A percentile compares a stretch with the other conserved stretches of the same genome.
Evolutionary conservation across 108 stramenopile species (phyloP).

Genomic region (Phaeodactylum tricornutum): DNA sequence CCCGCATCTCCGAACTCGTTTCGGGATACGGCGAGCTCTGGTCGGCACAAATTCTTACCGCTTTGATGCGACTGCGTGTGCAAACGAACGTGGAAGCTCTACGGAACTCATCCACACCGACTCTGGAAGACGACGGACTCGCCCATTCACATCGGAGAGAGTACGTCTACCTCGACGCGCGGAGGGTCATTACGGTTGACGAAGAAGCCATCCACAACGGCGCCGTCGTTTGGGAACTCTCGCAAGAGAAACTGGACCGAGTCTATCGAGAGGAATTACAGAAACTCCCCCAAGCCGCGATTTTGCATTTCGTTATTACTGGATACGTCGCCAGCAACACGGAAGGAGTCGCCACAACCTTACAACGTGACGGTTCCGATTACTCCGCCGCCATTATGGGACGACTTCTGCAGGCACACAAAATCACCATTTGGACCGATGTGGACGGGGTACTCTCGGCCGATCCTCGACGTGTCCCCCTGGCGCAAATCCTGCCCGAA

Average conservation of each 20-base stretch:
- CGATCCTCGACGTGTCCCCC: slow-evolving; percentile 81
- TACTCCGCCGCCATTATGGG: slow-evolving; percentile 88
- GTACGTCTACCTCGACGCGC: slow-evolving; percentile 70
- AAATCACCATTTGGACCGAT: slow-evolving; percentile 85
- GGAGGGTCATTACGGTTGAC: slow-evolving; percentile 68
- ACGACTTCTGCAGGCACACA: slow-evolving; percentile 49
- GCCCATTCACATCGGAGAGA: not conserved
- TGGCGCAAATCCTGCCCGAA: slow-evolving; percentile 48
- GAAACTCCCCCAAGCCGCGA: not conserved
- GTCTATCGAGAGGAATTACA: slow-evolving; percentile 20
- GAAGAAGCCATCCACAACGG: slow-evolving; percentile 63
- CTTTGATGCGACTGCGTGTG: slow-evolving; percentile 21
- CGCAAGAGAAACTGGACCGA: slow-evolving; percentile 24
- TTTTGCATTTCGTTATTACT: slow-evolving; percentile 72
- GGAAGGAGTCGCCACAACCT: slow-evolving; percentile 78
- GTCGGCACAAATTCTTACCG: slow-evolving; percentile 68
- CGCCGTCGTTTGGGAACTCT: slow-evolving; percentile 52
- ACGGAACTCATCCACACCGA: not conserved
- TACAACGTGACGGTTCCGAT: slow-evolving; percentile 83
- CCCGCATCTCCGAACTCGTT: slow-evolving; percentile 51
- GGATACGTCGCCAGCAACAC: slow-evolving; percentile 86
- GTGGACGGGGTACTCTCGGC: slow-evolving; percentile 63
- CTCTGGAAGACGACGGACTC: slow-evolving; percentile 1
- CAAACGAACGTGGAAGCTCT: not conserved
- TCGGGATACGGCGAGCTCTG: slow-evolving; percentile 84